Evolutionary conservation across 2,329 filamentous ascomycete genomes (phyloP).

Genomic region (Sporothrix inflata): DNA sequence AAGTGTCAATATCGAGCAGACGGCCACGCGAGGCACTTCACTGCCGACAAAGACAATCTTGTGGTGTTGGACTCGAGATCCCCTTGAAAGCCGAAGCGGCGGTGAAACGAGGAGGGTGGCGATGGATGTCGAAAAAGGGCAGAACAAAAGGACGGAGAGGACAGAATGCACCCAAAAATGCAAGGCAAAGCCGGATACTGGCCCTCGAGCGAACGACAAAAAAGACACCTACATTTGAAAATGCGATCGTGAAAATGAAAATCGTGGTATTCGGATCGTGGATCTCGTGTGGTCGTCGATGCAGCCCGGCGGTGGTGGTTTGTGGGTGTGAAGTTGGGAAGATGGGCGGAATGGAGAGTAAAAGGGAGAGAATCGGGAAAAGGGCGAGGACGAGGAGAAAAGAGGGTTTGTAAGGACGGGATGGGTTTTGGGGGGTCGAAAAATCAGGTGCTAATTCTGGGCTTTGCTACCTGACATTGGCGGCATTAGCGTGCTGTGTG

Average conservation of each 20-base stretch:
- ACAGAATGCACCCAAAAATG: background rate
- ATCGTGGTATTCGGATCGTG: slow-evolving; percentile 3
- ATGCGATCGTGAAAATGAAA: background rate
- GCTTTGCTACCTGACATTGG: slow-evolving; percentile 23
- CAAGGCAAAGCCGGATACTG: background rate
- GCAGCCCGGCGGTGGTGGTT: slow-evolving; percentile 6
- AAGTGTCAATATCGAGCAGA: background rate
- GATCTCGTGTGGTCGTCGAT: slow-evolving; percentile 14
- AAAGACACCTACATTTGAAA: slow-evolving; percentile 21
- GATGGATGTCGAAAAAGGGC: slow-evolving; percentile 16
- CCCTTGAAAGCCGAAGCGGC: slow-evolving; percentile 5
- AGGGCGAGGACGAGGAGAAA: slow-evolving; percentile 20
- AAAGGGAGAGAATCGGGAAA: slow-evolving; percentile 26
- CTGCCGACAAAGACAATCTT: background rate
- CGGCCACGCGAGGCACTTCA: background rate
- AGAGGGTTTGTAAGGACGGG: slow-evolving; percentile 20
- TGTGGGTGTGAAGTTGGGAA: slow-evolving; percentile 11
- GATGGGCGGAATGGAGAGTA: slow-evolving; percentile 17
- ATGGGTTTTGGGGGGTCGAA: background rate
- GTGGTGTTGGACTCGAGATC: background rate
- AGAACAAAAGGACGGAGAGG: slow-evolving; percentile 2
- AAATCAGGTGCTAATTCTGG: slow-evolving; percentile 28
- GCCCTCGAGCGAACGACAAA: background rate
- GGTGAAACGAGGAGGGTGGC: slow-evolving; percentile 24
- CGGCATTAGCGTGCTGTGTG: slow-evolving; percentile 20